Base-by-base conservation (phyloP, 164 flowering plant species). In the Santalum album region DNA sequence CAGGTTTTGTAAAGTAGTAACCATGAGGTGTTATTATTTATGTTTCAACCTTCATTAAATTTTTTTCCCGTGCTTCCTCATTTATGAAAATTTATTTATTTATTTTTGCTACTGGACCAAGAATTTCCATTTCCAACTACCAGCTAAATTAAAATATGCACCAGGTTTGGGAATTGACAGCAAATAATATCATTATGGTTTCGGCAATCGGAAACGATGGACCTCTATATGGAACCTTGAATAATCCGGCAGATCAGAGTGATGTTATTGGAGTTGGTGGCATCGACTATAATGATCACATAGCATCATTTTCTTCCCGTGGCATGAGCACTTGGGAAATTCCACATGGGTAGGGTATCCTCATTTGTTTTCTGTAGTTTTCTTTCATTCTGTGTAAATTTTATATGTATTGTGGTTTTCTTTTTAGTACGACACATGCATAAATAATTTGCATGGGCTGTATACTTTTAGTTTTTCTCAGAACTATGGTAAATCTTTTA, bases 271-370 rank as follows among this genome's bases (percentile, higher is more conserved):
- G 99, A 67, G 97, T 94, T 71, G 99, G 99, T 70, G 99, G 99
- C 51, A 94, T 94, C 57, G 99, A 94, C 73, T 94, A 87, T 60
- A 77, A 57, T 64, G 95, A 94, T 66, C 97, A 90, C 64, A 87
- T 94, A 59, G 99, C 99, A 54, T 79, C 96, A 53, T 94, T 94
- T 60, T 94, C 99, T 9, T 94, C 99, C 20, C 96, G 99, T 59
- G 97, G 99, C 75, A 94, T 94, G 99, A 94, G 97, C 68, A 94
- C 99, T 43, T 89, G 99, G 99, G 99, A 94, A 77, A 75, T 94
- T 72, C 99, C 99, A 65, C 99, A 94, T 73, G 99, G 99, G 99
- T 94, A 82, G 16, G 49, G 26, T 60, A 49, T 54, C 61, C 24
- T 42, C 19, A 38, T 29, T 38, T n/a, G 7, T 22, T 40, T 22